phyloP scores from a whole-genome alignment of 306 rosid species.

The Abrus precatorius region DNA sequence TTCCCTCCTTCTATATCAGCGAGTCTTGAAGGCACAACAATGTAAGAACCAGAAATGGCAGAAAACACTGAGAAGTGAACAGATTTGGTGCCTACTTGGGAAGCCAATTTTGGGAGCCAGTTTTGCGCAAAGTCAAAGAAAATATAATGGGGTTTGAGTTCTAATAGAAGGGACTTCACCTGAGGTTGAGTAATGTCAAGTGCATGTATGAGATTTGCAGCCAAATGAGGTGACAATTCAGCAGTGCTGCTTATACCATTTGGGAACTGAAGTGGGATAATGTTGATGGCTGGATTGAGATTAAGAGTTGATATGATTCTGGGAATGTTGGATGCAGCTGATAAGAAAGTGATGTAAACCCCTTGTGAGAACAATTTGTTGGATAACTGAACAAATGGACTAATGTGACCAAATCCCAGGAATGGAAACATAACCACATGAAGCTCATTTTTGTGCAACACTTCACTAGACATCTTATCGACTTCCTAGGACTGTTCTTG shows the following conservation, averaged over 20 bases:
- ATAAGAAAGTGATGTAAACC: conserved; percentile 56
- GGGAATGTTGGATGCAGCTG: conserved; percentile 51
- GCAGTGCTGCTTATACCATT: conserved; percentile 47
- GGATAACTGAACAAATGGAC: conserved; percentile 63
- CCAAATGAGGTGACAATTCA: conserved; percentile 48
- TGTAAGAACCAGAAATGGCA: conserved; percentile 52
- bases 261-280: conserved; percentile 54
- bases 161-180: conserved; percentile 46
- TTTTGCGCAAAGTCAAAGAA: conserved; percentile 65
- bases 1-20: conserved; percentile 27
- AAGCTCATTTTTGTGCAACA: neutral
- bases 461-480: conserved; percentile 7
- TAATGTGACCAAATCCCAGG: conserved; percentile 67
- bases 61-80: conserved; percentile 51
- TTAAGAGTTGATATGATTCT: conserved; percentile 50
- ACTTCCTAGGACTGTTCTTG: too few species aligned
- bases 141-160: conserved; percentile 61
- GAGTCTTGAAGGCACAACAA: conserved; percentile 50
- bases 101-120: conserved; percentile 66
- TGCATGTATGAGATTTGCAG: conserved; percentile 46
- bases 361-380: conserved; percentile 64
- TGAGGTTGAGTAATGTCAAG: conserved; percentile 54
- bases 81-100: conserved; percentile 55
- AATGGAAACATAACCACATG: conserved; percentile 64
- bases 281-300: conserved; percentile 42